Evolutionary conservation across 768 basidiomycete species (phyloP).

Genomic region (Tylopilus vinaceipallidus): DNA sequence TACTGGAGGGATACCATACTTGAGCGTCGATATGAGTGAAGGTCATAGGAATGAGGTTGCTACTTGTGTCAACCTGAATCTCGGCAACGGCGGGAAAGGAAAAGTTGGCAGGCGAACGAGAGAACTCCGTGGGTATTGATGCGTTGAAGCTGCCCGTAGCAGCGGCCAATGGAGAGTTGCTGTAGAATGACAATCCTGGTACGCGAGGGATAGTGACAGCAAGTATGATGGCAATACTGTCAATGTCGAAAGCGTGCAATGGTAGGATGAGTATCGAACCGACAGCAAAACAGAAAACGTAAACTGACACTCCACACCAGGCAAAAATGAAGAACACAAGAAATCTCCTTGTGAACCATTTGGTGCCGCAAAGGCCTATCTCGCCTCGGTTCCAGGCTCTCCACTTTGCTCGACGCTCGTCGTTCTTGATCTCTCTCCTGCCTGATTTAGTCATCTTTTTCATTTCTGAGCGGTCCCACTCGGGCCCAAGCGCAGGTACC

Average conservation of each 20-base stretch:
- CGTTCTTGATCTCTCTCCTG: conserved; percentile 58
- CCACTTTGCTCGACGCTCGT: conserved; percentile 57
- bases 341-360: conserved; percentile 69
- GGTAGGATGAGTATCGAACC: conserved; percentile 3
- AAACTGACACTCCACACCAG: conserved; percentile 52
- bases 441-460: conserved; percentile 72
- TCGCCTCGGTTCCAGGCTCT: conserved; percentile 77
- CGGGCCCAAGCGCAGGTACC: conserved; percentile 86
- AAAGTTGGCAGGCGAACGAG: conserved; percentile 82
- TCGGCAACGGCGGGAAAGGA: conserved; percentile 78
- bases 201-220: conserved; percentile 84
- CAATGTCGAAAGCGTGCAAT: neutral
- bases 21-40: conserved; percentile 66
- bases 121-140: conserved; percentile 62
- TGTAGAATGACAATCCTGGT: conserved; percentile 66
- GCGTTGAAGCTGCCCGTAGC: conserved; percentile 58
- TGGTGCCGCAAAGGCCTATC: conserved; percentile 70
- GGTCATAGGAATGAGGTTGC: conserved; percentile 75
- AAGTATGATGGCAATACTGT: conserved; percentile 64
- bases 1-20: conserved; percentile 68
- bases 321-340: conserved; percentile 70
- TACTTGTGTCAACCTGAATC: conserved; percentile 71
- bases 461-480: conserved; percentile 84
- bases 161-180: conserved; percentile 50
- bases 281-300: neutral